A percentile compares a stretch with the other conserved stretches of the same genome.
These are phyloP conservation scores for Monosporascus sp. DNA, from an alignment of 2,329 filamentous ascomycete species.

Conservation along the genomic window DNA sequence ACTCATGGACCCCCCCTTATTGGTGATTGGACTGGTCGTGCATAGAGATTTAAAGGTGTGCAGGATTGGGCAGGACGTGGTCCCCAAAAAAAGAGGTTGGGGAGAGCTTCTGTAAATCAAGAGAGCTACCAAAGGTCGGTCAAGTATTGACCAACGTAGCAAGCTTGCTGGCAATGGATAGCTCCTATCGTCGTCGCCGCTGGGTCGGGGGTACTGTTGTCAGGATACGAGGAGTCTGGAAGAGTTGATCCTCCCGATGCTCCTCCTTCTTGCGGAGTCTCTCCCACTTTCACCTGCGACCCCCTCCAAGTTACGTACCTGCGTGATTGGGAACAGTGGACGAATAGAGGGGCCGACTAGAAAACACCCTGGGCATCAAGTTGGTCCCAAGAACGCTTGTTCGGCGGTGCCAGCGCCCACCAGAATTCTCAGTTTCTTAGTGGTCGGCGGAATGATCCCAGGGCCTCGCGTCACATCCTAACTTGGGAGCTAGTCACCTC, in stretches of 20 bases:
- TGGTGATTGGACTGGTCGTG: constrained; percentile 26
- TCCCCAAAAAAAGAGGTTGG: neutral
- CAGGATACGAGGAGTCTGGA: no score
- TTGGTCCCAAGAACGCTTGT: neutral
- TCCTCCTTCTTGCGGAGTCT: neutral
- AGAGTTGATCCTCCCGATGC: neutral
- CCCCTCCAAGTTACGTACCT: neutral
- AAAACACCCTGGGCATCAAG: neutral
- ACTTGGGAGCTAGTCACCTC: neutral
- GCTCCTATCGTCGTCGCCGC: no score
- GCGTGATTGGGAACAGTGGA: neutral
- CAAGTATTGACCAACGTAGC: no score
- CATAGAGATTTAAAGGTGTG: constrained; percentile 23
- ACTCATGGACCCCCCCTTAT: constrained; percentile 17
- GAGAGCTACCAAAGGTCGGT: neutral
- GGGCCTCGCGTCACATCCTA: neutral
- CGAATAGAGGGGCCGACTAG: neutral
- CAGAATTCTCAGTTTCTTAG: neutral
- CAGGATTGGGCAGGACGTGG: constrained; percentile 20
- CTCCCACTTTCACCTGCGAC: neutral
- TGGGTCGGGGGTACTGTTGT: no score
- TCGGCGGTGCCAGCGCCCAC: neutral
- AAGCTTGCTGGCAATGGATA: no score
- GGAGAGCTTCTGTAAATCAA: neutral
- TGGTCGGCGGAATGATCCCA: neutral